These are phyloP conservation scores for Mayamaea pseudoterrestris DNA, from an alignment of 108 stramenopile species.

Conservation along the genomic window DNA sequence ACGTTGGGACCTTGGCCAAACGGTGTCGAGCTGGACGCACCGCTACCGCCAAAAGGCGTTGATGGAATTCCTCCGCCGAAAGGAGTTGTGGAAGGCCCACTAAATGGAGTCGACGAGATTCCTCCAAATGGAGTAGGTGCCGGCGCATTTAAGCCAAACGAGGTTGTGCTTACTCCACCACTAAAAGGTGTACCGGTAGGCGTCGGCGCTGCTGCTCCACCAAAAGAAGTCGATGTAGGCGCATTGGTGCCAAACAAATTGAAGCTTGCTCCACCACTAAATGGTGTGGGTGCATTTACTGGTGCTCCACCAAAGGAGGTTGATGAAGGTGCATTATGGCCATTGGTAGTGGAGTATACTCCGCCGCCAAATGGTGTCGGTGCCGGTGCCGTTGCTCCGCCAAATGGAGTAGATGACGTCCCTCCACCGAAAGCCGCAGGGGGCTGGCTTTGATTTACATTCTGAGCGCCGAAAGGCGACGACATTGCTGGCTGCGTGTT, in stretches of 20 bases:
- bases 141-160: background rate
- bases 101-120: background rate
- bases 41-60: slow-evolving; percentile 1
- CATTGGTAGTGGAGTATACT: background rate
- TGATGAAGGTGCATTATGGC: too few relatives aligned
- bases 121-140: slow-evolving; percentile 6
- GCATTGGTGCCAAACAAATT: too few relatives aligned
- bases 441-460: too few relatives aligned
- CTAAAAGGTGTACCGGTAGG: too few relatives aligned
- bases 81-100: background rate
- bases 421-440: too few relatives aligned
- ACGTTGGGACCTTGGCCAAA: slow-evolving; percentile 2
- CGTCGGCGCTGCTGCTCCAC: too few relatives aligned
- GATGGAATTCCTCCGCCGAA: too few relatives aligned
- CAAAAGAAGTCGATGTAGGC: slow-evolving; percentile 4
- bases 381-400: slow-evolving; percentile 9
- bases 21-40: slow-evolving; percentile 3
- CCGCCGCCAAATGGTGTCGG: slow-evolving; percentile 19
- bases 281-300: slow-evolving; percentile 10
- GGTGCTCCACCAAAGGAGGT: too few relatives aligned
- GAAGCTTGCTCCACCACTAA: slow-evolving; percentile 8
- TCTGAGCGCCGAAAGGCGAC: slow-evolving; percentile 16
- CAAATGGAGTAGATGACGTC: slow-evolving; percentile 31
- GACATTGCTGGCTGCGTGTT: slow-evolving; percentile 5
- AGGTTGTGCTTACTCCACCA: background rate